Conservation (phyloP, 106 monocot genomes). For the Phalaenopsis equestris region DNA sequence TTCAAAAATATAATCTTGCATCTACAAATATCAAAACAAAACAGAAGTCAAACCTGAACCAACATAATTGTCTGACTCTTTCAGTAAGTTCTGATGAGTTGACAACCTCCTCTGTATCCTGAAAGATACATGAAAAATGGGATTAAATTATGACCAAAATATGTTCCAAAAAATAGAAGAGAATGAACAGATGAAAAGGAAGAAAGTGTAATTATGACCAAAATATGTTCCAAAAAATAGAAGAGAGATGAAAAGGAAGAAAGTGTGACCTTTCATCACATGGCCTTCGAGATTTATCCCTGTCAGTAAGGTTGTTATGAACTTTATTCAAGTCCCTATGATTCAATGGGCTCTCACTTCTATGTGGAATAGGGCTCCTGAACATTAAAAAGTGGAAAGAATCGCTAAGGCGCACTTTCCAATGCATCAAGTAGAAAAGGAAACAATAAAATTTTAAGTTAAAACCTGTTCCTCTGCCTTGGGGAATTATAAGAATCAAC, state of each 20-base stretch:
- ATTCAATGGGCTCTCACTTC: slow-evolving; percentile 26
- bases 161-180: background rate
- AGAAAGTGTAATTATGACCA: background rate
- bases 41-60: background rate
- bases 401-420: no score
- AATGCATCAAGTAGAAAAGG: background rate
- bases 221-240: background rate
- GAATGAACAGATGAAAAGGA: background rate
- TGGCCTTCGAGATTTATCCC: slow-evolving; percentile 13
- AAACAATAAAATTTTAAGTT: background rate
- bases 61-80: background rate
- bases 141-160: background rate
- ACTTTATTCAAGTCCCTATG: slow-evolving; percentile 42
- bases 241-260: background rate
- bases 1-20: background rate
- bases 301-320: slow-evolving; percentile 18
- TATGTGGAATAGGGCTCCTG: slow-evolving; percentile 41
- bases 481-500: slow-evolving; percentile 18
- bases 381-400: background rate
- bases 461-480: slow-evolving; percentile 35
- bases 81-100: no score
- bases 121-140: background rate
- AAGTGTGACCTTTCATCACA: slow-evolving; percentile 13
- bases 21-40: background rate
- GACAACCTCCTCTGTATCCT: slow-evolving; percentile 1